phyloP scores from a whole-genome alignment of 2,329 filamentous ascomycete species.

The Myriosclerotinia curreyana region DNA sequence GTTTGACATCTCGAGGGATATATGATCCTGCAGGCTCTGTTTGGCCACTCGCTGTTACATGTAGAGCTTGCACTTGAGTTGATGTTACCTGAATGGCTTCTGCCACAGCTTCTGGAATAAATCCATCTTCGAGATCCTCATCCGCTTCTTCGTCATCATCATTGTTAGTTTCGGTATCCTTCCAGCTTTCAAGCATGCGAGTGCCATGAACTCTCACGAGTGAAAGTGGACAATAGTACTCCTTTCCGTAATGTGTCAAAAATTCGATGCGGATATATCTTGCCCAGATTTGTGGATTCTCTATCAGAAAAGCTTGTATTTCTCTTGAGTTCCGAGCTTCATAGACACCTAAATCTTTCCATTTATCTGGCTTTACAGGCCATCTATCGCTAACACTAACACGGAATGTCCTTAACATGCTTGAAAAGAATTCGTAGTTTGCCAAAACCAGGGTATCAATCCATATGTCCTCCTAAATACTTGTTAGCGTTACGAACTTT shows the following conservation, averaged over 20 bases:
- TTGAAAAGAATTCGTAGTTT: constrained; percentile 99
- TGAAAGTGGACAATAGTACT: constrained; percentile 94
- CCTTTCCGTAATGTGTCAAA: constrained; percentile 88
- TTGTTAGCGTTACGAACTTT: constrained; percentile 24
- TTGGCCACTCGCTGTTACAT: not conserved
- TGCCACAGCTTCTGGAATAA: constrained; percentile 40
- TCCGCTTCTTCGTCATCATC: constrained; percentile 48
- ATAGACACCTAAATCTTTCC: constrained; percentile 84
- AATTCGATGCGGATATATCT: constrained; percentile 92
- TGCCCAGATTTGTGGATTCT: constrained; percentile 93
- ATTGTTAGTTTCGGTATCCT: constrained; percentile 72
- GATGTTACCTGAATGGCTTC: constrained; percentile 32
- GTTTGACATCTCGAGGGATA: not conserved
- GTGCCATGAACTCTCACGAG: constrained; percentile 88
- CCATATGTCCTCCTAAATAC: constrained; percentile 54
- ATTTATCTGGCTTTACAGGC: constrained; percentile 86
- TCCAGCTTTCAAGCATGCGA: constrained; percentile 89
- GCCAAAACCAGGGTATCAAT: constrained; percentile 96
- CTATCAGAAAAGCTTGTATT: constrained; percentile 90
- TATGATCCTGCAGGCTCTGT: constrained; percentile 14
- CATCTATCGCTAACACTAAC: constrained; percentile 94
- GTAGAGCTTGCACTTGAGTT: constrained; percentile 25
- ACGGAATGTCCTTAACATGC: constrained; percentile 86
- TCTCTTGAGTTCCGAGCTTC: constrained; percentile 90
- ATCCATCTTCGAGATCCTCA: constrained; percentile 28